These are phyloP conservation scores for Pisolithus microcarpus DNA, from an alignment of 768 basidiomycete genomes.

Conservation along the genomic window DNA sequence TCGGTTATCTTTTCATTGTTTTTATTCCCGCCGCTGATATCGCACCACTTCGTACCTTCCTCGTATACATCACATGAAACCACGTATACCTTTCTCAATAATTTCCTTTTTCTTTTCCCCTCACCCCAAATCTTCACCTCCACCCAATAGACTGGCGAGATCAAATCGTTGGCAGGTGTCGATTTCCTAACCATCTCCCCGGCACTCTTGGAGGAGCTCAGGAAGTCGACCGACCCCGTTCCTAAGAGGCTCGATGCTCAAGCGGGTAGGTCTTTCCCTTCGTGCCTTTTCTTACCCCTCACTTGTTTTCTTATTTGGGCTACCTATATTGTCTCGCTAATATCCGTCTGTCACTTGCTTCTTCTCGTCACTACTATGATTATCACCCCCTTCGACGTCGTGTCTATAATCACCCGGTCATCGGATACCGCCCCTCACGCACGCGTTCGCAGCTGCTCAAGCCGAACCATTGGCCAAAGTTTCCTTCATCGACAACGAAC, in stretches of 20 bases:
- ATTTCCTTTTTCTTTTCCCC: constrained; percentile 1
- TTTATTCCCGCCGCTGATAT: constrained; percentile 2
- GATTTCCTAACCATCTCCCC: constrained; percentile 98
- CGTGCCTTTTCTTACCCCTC: too few relatives aligned
- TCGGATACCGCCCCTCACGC: neutral
- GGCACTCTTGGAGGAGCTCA: constrained; percentile 84
- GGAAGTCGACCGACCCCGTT: constrained; percentile 67
- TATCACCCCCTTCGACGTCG: neutral
- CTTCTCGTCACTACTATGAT: neutral
- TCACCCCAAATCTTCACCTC: neutral
- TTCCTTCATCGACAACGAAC: constrained; percentile 82
- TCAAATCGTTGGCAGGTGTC: constrained; percentile 90
- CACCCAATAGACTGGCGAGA: constrained; percentile 66
- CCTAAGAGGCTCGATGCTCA: constrained; percentile 77
- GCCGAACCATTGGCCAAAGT: constrained; percentile 69
- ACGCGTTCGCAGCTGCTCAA: constrained; percentile 36
- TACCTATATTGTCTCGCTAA: neutral
- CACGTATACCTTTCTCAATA: too few relatives aligned
- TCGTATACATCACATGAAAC: too few relatives aligned
- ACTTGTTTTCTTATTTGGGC: too few relatives aligned
- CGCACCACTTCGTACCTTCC: neutral
- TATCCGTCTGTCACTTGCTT: neutral
- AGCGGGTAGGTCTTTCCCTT: constrained; percentile 38
- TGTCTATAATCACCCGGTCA: neutral
- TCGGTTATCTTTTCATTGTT: neutral